Base-by-base conservation (phyloP, 148 eudicot genomes). In the Simmondsia chinensis region DNA sequence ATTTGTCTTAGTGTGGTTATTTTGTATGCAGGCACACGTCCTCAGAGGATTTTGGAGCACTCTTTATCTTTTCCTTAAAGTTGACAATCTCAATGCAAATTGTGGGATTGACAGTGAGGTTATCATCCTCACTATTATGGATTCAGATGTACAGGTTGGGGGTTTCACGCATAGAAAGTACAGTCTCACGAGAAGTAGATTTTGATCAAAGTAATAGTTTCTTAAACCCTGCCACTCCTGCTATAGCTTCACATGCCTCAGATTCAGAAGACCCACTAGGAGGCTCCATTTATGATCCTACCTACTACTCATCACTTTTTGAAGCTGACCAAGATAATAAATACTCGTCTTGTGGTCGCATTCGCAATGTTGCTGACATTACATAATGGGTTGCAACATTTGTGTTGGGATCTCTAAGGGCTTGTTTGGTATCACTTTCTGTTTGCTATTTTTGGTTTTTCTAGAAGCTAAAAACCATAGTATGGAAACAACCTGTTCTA, bases 71-170 rank as follows among this genome's bases (percentile, higher is more conserved):
- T 54, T 89, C 87, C 9, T 66, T 84, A 57, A 84, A 71, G 56
- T 70, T 89, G 41, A 67, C 83, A 11, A 58, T 89, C 20, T 28
- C 64, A 46, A 81, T 84, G 97, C 84, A 89, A 69, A 84, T 84
- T 57, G 52, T 69, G 57, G 97, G 91, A 43, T 73, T 81, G 54
- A 51, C 48, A 14, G 71, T 78, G 63, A 89, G 87, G 75, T 45
- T 81, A 44, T 78, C 59, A 10, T 89, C 97, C 5, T 83, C 97
- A 9, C 62, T 76, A 7, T 56, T 89, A 42, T 89, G 97, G 97
- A 75, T 84, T 46, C 97, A 85, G 80, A 89, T 89, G 93, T 89
- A 89, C 76, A 83, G 84, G 73, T 49, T 89, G 65, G 97, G 97
- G 48, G 75, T 56, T 54, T 77, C 97, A 27, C 63, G 54, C 46